Evolutionary conservation across 306 rosid species (phyloP).

Genomic region (Vigna reflexopilosa): DNA sequence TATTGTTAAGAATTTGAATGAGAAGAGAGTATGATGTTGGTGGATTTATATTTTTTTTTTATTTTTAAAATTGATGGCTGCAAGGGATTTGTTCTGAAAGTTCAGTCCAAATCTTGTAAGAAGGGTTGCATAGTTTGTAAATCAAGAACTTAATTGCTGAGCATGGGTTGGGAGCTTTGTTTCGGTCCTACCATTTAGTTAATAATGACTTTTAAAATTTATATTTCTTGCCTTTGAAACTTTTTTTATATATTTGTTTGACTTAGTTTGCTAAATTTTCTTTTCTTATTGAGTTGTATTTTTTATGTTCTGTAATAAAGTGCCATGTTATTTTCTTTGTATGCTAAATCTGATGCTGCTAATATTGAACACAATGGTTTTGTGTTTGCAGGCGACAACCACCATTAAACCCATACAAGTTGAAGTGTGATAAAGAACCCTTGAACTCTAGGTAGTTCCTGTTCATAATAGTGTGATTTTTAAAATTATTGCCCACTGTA

Average conservation of each 20-base stretch:
- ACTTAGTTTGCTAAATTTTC: constrained; percentile 20
- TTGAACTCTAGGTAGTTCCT: constrained; percentile 73
- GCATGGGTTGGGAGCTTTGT: not conserved
- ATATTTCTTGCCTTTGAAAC: constrained; percentile 16
- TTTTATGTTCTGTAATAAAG: constrained; percentile 14
- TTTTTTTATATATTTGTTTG: constrained; percentile 1
- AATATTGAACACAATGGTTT: constrained; percentile 42
- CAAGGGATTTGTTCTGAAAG: too few species aligned
- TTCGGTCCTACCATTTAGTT: constrained; percentile 13
- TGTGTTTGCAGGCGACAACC: constrained; percentile 74
- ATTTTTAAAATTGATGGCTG: too few species aligned
- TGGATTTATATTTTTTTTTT: not conserved
- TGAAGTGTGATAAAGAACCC: constrained; percentile 93
- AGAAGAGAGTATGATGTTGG: not conserved
- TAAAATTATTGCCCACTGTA: not conserved
- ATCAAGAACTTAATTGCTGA: constrained; percentile 15
- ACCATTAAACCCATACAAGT: constrained; percentile 72
- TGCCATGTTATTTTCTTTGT: constrained; percentile 10
- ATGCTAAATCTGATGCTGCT: constrained; percentile 29
- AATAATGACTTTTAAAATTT: constrained; percentile 9
- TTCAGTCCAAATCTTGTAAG: too few species aligned
- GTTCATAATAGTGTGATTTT: constrained; percentile 26
- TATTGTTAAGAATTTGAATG: constrained; percentile 21
- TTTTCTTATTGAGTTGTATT: not conserved
- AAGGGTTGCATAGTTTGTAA: not conserved